Base-by-base conservation (phyloP, 2,329 filamentous ascomycete species). In the Beauveria sp. region DNA sequence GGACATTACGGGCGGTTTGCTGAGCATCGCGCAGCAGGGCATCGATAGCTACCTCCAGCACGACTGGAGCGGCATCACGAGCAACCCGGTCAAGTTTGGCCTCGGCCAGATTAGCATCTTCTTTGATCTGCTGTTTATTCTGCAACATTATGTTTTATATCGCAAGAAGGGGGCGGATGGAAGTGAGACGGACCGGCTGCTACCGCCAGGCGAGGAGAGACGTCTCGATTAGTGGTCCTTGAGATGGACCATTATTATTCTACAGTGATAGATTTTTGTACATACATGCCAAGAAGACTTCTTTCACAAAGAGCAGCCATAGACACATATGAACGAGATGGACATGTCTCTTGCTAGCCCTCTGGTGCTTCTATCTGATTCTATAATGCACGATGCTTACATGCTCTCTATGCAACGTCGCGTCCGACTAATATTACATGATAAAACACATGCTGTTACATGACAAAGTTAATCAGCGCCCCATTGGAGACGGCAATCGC, bases 51-150 rank as follows among this genome's bases (percentile, higher is more conserved):
- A 88, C 62, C 76, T 96, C 43, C 87, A 94, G 72, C 82, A 82
- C 60, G 91, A 96, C 76, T 97, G 93, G 92, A 89, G 87, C 53
- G 94, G 93, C 24, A 80, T 97, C 62, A 92, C 88, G 0, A 93
- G 92, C 1, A 97, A 97, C 72, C 91, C 92, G 0, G 88, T 94
- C 67, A 99, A 97, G 77, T 85, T 97, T 62, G 85, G 87, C 3
- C 80, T 97, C 47, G 89, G 90, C 16, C 93, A 96, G 69, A 84
- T 96, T 51, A 91, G 87, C 62, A 88, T 97, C 67, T 72, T 90
- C 2, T 97, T 96, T 72, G 93, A 97, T 71, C 65, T 89, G 37
- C 79, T 96, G 54, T 97, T 97, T 71, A 88, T 97, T 56, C 69
- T 83, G 5, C 94, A 99, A 76, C 94, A 97, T 74, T 97, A 92